Conservation (phyloP, 2,329 filamentous ascomycete genomes). For the Aspergillus sergii region DNA sequence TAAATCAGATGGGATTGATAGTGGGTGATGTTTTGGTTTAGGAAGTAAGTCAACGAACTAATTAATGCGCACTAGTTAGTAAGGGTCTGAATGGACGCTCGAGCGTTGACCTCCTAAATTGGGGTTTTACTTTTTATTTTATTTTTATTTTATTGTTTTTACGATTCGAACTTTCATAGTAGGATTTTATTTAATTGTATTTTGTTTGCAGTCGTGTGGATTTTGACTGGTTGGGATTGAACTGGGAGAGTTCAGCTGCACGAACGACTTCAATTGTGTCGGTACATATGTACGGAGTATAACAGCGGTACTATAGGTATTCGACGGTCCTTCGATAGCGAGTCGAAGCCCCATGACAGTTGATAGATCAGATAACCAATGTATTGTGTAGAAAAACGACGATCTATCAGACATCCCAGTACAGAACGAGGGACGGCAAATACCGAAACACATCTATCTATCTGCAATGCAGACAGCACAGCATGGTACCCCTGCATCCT, state of each 20-base stretch:
- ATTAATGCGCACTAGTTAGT: neutral
- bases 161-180: too few species aligned
- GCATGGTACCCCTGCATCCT: slow-evolving; percentile 5
- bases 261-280: neutral
- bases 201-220: neutral
- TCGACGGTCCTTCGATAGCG: neutral
- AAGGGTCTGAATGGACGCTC: slow-evolving; percentile 2
- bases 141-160: neutral
- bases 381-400: too few species aligned
- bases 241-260: neutral
- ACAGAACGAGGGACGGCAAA: neutral
- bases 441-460: neutral
- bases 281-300: neutral
- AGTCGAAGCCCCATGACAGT: neutral
- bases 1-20: neutral
- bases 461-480: slow-evolving; percentile 2
- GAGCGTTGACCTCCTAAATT: neutral
- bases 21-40: neutral
- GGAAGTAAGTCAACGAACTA: neutral
- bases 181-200: neutral
- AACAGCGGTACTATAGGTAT: neutral
- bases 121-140: neutral
- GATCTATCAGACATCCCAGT: neutral
- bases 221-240: neutral
- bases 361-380: slow-evolving; percentile 3